Evolutionary conservation across 1,284 basidiomycete genomes (phyloP), one percentile per base, ranked within the genome.

Genomic region (Chondrostereum purpureum): DNA sequence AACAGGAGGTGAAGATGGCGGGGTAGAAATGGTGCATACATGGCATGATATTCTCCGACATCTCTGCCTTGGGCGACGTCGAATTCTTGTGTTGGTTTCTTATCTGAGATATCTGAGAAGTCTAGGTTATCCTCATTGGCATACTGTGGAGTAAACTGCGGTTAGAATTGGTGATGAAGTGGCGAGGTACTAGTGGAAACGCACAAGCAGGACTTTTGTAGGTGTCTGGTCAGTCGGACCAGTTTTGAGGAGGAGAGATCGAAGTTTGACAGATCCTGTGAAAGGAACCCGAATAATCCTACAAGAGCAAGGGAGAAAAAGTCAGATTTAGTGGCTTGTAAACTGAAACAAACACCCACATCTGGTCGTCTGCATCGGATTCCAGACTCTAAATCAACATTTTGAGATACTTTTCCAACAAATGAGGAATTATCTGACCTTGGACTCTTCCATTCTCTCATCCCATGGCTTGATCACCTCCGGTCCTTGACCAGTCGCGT

Each of bases 271-370:
- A 3, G 83, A 79, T 10, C 84, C 83, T 1, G 83, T 88, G 58
- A 91, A 91, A 1, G 88, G 88, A 22, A 91, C 63, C 37, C 83
- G 83, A 45, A 91, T 65, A 51, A 89, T 88, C 58, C 85, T 88
- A 52, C 16, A 39, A 16, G n/a, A n/a, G n/a, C n/a, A n/a, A n/a
- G n/a, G n/a, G 35, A 16, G 34, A 36, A 48, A 35, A 19, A 44
- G 39, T 24, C 43, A 13, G 37, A 34, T 31, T 41, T n/a, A 20
- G 35, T 23, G 31, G 10, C 21, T 33, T 14, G 13, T 40, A 18
- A n/a, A n/a, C n/a, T 31, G 8, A 42, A 44, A n/a, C 22, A 38
- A 50, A 17, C 14, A 51, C 72, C 53, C 62, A 88, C 86, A 91
- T 63, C 62, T 90, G 85, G 58, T 89, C 87, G 60, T 91, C 88